These are phyloP conservation scores for Quercus rubra DNA, from an alignment of 306 rosid genomes.

Conservation along the genomic window DNA sequence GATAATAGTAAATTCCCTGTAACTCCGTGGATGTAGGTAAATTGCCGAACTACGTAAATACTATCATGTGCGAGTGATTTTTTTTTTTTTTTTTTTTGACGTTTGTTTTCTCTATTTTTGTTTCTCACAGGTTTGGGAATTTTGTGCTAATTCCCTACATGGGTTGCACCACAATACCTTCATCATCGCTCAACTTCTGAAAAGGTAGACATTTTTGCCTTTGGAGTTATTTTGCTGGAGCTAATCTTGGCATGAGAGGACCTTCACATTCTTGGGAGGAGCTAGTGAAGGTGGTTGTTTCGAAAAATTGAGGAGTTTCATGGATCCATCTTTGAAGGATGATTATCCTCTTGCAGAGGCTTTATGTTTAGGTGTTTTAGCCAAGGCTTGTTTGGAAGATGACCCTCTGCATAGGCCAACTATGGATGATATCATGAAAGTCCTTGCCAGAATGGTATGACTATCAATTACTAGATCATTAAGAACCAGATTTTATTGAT, in stretches of 20 bases:
- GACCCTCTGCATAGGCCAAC: slow-evolving; percentile 59
- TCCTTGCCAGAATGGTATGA: slow-evolving; percentile 52
- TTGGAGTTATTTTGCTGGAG: slow-evolving; percentile 68
- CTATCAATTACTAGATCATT: background rate
- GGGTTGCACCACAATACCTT: slow-evolving; percentile 31
- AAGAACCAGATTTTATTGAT: background rate
- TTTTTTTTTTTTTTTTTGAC: too few species aligned
- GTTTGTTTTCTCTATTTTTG: too few species aligned
- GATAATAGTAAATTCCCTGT: too few species aligned
- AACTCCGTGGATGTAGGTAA: too few species aligned
- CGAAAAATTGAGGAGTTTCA: slow-evolving; percentile 55
- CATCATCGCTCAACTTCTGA: slow-evolving; percentile 27
- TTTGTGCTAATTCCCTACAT: too few species aligned
- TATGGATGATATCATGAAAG: slow-evolving; percentile 66
- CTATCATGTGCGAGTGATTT: too few species aligned
- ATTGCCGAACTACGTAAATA: too few species aligned
- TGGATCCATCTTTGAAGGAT: slow-evolving; percentile 58
- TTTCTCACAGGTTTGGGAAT: too few species aligned
- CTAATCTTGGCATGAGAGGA: slow-evolving; percentile 55
- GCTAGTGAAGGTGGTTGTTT: slow-evolving; percentile 52
- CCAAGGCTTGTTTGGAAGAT: slow-evolving; percentile 65
- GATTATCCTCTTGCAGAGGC: slow-evolving; percentile 57
- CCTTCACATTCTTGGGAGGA: slow-evolving; percentile 48
- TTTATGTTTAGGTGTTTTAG: slow-evolving; percentile 53
- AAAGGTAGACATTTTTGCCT: slow-evolving; percentile 60